Evolutionary conservation across 2,329 filamentous ascomycete species (phyloP).

Genomic region (Cladosporium halotolerans): DNA sequence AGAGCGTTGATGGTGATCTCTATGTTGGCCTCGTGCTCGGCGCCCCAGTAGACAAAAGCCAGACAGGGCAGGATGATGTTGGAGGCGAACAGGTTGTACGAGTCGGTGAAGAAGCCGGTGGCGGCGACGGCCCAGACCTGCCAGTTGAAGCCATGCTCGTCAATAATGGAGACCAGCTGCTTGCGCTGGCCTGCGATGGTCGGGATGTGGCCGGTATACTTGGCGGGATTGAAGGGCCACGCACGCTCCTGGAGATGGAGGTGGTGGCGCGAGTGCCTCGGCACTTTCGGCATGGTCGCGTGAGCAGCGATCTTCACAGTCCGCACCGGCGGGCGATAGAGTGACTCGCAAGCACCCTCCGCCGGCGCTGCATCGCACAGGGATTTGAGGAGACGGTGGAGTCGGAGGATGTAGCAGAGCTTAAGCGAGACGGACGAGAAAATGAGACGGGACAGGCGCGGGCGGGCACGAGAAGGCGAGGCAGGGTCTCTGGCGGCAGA

Average conservation of each 20-base stretch:
- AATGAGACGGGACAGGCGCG: too few species aligned
- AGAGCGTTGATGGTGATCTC: slow-evolving; percentile 33
- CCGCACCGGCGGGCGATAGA: too few species aligned
- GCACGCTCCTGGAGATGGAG: slow-evolving; percentile 9
- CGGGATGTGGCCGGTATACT: slow-evolving; percentile 10
- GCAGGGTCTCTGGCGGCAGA: too few species aligned
- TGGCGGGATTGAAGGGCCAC: slow-evolving; percentile 7
- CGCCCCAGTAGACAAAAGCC: slow-evolving; percentile 34
- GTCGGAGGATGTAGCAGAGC: too few species aligned
- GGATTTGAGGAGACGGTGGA: too few species aligned
- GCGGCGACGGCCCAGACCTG: slow-evolving; percentile 34
- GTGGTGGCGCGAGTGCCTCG: background rate
- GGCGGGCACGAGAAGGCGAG: too few species aligned
- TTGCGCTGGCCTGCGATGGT: slow-evolving; percentile 9
- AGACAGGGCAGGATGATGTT: slow-evolving; percentile 37
- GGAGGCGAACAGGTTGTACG: slow-evolving; percentile 35
- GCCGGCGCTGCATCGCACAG: too few species aligned
- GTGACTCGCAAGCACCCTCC: too few species aligned
- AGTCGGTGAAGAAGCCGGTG: slow-evolving; percentile 36
- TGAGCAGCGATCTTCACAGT: too few species aligned
- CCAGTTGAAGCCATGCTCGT: slow-evolving; percentile 19
- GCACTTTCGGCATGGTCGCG: background rate
- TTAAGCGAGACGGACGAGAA: too few species aligned
- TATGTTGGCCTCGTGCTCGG: slow-evolving; percentile 19
- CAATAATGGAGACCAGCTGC: slow-evolving; percentile 13